phyloP scores from a whole-genome alignment of 805 yeast genomes.

The Wickerhamomyces subpelliculosus region DNA sequence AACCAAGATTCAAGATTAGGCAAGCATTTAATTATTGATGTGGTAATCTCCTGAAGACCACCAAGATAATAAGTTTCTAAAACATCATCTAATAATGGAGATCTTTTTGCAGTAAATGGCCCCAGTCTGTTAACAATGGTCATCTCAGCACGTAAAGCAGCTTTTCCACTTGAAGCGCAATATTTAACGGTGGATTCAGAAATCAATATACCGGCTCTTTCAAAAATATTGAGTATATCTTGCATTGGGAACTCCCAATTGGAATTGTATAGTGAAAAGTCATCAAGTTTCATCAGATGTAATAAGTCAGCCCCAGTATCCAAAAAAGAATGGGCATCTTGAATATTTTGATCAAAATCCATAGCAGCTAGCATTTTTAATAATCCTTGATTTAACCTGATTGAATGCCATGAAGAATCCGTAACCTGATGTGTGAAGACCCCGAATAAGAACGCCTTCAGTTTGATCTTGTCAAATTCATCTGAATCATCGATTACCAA shows the following conservation, averaged over 20 bases:
- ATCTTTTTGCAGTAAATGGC: constrained; percentile 15
- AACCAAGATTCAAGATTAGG: constrained; percentile 36
- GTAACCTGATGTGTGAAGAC: constrained; percentile 55
- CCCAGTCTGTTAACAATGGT: constrained; percentile 5
- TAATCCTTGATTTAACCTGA: constrained; percentile 48
- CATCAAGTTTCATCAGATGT: constrained; percentile 31
- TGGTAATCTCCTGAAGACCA: constrained; percentile 41
- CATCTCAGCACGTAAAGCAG: constrained; percentile 44
- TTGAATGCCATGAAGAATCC: constrained; percentile 65
- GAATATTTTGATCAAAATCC: constrained; percentile 47
- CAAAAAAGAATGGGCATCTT: constrained; percentile 44
- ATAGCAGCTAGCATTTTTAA: constrained; percentile 39
- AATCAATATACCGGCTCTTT: constrained; percentile 29
- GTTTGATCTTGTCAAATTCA: constrained; percentile 21
- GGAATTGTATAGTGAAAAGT: constrained; percentile 16
- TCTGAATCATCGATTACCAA: constrained; percentile 6
- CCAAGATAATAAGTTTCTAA: constrained; percentile 46
- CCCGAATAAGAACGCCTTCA: constrained; percentile 54
- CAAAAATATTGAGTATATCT: constrained; percentile 36
- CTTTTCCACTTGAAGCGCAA: constrained; percentile 50
- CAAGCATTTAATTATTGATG: constrained; percentile 33
- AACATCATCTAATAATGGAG: constrained; percentile 37
- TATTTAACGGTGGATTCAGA: constrained; percentile 28
- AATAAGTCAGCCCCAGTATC: constrained; percentile 65
- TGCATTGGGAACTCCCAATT: constrained; percentile 37